Percentiles rank a stretch among this genome's conserved stretches.
These are phyloP conservation scores for Nitzschia sp. DNA, from an alignment of 108 stramenopile genomes.

Conservation along the genomic window DNA sequence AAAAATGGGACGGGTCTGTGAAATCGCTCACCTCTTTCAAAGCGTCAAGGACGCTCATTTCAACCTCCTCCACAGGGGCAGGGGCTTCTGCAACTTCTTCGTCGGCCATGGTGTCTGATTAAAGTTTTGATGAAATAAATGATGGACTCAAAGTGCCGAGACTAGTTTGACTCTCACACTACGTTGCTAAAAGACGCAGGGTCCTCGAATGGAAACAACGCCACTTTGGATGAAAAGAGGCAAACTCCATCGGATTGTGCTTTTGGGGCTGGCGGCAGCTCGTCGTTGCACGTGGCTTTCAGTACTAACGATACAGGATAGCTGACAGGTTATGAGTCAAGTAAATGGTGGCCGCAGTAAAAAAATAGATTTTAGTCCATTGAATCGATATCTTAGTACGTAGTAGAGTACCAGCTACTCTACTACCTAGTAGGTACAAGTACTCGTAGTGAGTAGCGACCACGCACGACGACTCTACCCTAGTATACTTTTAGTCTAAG, in stretches of 20 bases:
- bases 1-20: conserved; percentile 73
- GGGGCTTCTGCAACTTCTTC: conserved; percentile 62
- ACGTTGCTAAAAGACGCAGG: conserved; percentile 54
- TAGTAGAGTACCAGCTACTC: too few relatives aligned
- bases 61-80: conserved; percentile 86
- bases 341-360: not conserved
- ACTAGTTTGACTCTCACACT: conserved; percentile 84
- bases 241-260: not conserved
- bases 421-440: too few relatives aligned
- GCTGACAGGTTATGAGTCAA: conserved; percentile 19
- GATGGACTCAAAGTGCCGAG: conserved; percentile 46
- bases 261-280: too few relatives aligned
- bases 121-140: conserved; percentile 53
- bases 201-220: conserved; percentile 74
- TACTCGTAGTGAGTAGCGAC: too few relatives aligned
- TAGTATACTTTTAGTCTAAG: too few relatives aligned
- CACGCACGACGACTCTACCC: too few relatives aligned
- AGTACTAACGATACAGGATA: not conserved
- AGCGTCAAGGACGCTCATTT: conserved; percentile 96
- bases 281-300: not conserved
- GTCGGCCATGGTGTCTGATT: conserved; percentile 64
- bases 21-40: conserved; percentile 86
- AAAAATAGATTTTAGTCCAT: not conserved
- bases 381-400: not conserved
- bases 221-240: not conserved